Evolutionary conservation across 2,329 filamentous ascomycete genomes (phyloP).

Genomic region (Fusarium sp.): DNA sequence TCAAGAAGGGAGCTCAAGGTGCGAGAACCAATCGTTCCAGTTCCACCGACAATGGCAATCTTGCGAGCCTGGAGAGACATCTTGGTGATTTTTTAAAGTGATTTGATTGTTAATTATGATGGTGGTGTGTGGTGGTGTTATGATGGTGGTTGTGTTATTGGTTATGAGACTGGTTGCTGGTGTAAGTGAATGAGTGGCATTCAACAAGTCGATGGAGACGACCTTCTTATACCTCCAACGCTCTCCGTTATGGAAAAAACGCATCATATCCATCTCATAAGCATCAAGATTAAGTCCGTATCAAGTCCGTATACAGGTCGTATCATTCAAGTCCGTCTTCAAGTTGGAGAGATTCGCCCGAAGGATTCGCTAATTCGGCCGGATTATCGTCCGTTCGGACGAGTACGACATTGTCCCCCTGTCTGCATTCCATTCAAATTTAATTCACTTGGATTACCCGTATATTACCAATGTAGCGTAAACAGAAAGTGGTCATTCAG

Average conservation of each 20-base stretch:
- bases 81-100: neutral
- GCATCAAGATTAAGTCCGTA: neutral
- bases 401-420: neutral
- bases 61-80: constrained; percentile 38
- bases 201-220: neutral
- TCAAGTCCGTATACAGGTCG: neutral
- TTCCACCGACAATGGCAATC: constrained; percentile 47
- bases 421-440: neutral
- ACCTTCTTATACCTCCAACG: neutral
- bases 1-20: constrained; percentile 55
- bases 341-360: neutral
- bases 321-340: neutral
- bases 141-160: neutral
- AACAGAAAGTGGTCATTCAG: neutral
- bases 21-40: constrained; percentile 53
- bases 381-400: neutral
- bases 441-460: neutral
- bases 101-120: neutral
- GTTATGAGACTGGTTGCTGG: neutral
- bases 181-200: neutral
- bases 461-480: neutral
- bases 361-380: neutral
- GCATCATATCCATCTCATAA: neutral
- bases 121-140: neutral
- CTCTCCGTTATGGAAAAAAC: neutral